A percentile compares a stretch with the other conserved stretches of the same genome.
Conservation (phyloP, 2,329 filamentous ascomycete genomes). For the Fusarium tjaetaba region DNA sequence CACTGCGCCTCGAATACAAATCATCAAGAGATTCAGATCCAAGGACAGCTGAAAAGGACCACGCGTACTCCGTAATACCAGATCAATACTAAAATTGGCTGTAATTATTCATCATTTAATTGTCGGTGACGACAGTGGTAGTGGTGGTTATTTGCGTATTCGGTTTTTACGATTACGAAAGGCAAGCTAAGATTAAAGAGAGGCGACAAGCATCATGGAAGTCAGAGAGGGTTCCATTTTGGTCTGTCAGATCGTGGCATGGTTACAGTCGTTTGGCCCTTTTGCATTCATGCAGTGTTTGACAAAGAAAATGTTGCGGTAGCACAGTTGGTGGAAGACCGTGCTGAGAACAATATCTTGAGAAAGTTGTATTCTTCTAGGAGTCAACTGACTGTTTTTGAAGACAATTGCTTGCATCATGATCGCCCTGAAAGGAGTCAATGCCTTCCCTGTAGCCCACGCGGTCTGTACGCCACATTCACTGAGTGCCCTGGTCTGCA, state of each 20-base stretch:
- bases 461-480: conserved; percentile 33
- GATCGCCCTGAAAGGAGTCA: conserved; percentile 10
- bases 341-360: conserved; percentile 26
- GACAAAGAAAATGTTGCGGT: conserved; percentile 2
- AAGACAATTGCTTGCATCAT: conserved; percentile 1
- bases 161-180: conserved; percentile 36
- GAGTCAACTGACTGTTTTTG: neutral
- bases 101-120: neutral
- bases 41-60: conserved; percentile 1
- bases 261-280: neutral
- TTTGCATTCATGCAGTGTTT: neutral
- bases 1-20: conserved; percentile 10
- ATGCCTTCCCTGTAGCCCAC: conserved; percentile 29
- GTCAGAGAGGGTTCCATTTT: neutral
- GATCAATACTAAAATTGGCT: conserved; percentile 12
- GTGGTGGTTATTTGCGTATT: conserved; percentile 22
- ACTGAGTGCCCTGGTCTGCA: neutral
- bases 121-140: neutral
- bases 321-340: neutral
- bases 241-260: neutral
- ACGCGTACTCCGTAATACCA: neutral
- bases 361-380: conserved; percentile 12
- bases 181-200: neutral
- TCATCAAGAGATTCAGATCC: neutral
- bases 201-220: neutral